Evolutionary conservation across 805 yeast genomes (phyloP).

Genomic region (Candida parachauliodes): DNA sequence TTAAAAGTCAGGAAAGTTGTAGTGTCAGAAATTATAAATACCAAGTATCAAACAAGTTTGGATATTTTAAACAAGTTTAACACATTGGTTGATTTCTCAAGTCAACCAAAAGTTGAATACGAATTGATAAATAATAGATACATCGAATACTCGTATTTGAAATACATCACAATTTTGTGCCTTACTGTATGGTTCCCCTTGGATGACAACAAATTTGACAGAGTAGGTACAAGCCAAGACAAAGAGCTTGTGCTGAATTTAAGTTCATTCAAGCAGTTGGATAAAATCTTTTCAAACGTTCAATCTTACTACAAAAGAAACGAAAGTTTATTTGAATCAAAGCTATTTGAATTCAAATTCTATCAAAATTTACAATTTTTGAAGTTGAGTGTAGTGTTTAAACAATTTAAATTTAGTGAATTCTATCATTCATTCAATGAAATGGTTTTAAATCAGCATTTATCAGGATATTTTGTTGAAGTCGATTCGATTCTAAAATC

Average conservation of each 20-base stretch:
- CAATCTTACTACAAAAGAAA: conserved; percentile 21
- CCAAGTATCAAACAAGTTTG: conserved; percentile 18
- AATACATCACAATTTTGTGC: conserved; percentile 18
- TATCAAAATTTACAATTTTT: conserved; percentile 21
- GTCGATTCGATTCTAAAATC: conserved; percentile 12
- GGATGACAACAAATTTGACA: conserved; percentile 6
- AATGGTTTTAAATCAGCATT: conserved; percentile 7
- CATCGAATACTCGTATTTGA: conserved; percentile 27
- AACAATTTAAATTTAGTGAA: conserved; percentile 21
- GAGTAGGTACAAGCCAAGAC: conserved; percentile 1
- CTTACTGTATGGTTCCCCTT: conserved; percentile 12
- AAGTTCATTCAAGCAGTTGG: conserved; percentile 13
- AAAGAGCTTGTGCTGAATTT: neutral
- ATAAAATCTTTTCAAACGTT: conserved; percentile 20
- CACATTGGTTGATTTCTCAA: conserved; percentile 18
- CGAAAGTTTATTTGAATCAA: conserved; percentile 12
- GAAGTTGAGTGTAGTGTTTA: conserved; percentile 21
- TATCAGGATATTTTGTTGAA: neutral
- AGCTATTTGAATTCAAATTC: conserved; percentile 17
- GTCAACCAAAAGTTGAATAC: conserved; percentile 20
- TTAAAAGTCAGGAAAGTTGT: conserved; percentile 8
- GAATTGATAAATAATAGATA: conserved; percentile 21
- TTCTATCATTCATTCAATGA: conserved; percentile 21
- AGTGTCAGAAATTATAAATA: conserved; percentile 12
- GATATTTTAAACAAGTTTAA: conserved; percentile 15